These are phyloP conservation scores for Microstroma glucosiphilum DNA, from an alignment of 1,284 basidiomycete species.

Conservation along the genomic window DNA sequence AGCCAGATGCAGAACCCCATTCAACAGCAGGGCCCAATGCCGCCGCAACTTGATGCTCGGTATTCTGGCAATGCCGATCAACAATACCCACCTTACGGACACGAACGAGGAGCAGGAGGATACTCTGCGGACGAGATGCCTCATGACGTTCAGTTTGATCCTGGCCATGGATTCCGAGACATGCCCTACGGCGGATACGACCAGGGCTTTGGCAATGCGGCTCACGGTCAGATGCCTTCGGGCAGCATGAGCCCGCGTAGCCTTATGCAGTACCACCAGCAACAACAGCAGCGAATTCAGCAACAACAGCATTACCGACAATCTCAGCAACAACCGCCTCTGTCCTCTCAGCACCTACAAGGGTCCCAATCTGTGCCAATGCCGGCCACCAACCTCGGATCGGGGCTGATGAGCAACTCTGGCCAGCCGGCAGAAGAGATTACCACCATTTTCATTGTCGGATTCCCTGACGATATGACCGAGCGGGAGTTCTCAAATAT, in stretches of 20 bases:
- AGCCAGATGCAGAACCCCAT: slow-evolving; percentile 19
- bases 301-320: neutral
- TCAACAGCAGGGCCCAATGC: neutral
- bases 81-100: too few species aligned
- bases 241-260: slow-evolving; percentile 40
- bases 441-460: slow-evolving; percentile 95
- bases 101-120: too few species aligned
- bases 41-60: neutral
- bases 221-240: neutral
- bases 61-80: too few species aligned
- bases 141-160: too few species aligned
- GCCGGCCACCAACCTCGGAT: neutral
- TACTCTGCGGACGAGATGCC: too few species aligned
- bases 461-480: slow-evolving; percentile 98
- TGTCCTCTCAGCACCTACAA: slow-evolving; percentile 8
- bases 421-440: slow-evolving; percentile 65
- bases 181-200: too few species aligned
- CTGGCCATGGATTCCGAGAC: too few species aligned
- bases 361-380: neutral
- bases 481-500: slow-evolving; percentile 99
- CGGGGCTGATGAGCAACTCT: slow-evolving; percentile 3
- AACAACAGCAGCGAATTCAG: slow-evolving; percentile 30
- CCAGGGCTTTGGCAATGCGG: too few species aligned
- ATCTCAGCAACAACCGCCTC: too few species aligned
- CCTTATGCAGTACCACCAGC: slow-evolving; percentile 37